These are phyloP conservation scores for Phytophthora cactorum DNA, from an alignment of 352 stramenopile species.

Conservation along the genomic window DNA sequence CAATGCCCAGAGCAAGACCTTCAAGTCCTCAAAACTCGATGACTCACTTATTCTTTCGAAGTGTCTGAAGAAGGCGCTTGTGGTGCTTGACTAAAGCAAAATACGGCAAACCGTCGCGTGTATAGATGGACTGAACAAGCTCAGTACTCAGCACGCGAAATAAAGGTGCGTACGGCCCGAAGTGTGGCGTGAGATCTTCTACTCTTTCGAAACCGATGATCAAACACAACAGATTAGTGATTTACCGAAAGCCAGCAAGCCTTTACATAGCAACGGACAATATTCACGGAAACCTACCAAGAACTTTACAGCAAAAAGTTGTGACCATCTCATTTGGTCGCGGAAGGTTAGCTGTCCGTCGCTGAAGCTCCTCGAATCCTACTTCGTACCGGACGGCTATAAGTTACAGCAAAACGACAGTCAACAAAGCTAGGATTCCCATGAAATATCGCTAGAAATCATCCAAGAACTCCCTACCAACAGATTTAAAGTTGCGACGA, in stretches of 20 bases:
- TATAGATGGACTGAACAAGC: constrained; percentile 54
- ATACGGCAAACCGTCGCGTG: constrained; percentile 45
- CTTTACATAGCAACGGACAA: not conserved
- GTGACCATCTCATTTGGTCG: constrained; percentile 68
- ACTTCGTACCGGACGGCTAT: constrained; percentile 70
- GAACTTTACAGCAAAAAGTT: constrained; percentile 58
- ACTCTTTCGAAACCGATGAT: constrained; percentile 18
- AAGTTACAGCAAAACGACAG: not conserved
- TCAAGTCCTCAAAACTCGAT: not conserved
- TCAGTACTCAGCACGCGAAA: constrained; percentile 53
- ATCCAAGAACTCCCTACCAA: constrained; percentile 38
- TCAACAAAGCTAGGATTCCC: not conserved
- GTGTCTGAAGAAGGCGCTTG: constrained; percentile 53
- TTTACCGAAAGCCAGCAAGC: not conserved
- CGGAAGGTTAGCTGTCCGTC: constrained; percentile 59
- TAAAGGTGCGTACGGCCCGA: constrained; percentile 56
- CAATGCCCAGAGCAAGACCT: too few relatives aligned
- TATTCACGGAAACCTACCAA: not conserved
- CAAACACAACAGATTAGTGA: constrained; percentile 3
- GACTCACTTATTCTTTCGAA: constrained; percentile 57
- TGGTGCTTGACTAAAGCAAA: constrained; percentile 75
- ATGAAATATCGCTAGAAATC: not conserved
- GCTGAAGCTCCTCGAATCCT: constrained; percentile 66
- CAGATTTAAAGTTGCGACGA: constrained; percentile 64
- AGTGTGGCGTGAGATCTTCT: constrained; percentile 68